These are phyloP conservation scores for Lachnellula willkommii DNA, from an alignment of 2,329 filamentous ascomycete species.

Conservation along the genomic window DNA sequence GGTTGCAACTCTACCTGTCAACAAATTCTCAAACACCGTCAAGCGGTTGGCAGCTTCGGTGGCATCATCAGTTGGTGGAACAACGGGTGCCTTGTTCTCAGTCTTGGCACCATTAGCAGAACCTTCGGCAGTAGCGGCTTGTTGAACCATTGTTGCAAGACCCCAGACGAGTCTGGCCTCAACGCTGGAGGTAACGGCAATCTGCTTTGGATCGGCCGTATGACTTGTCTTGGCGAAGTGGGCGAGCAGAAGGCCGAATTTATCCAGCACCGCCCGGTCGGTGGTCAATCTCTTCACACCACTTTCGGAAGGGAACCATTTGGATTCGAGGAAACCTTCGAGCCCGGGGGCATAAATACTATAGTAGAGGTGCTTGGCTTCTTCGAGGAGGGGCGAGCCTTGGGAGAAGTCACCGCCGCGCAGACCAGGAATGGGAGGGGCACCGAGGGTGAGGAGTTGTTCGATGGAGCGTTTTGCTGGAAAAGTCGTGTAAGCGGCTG, in stretches of 20 bases:
- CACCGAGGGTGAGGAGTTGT: constrained; percentile 62
- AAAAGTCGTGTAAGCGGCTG: constrained; percentile 40
- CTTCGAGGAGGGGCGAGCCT: constrained; percentile 48
- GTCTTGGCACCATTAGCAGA: constrained; percentile 21
- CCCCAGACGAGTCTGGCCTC: constrained; percentile 58
- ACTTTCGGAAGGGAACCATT: constrained; percentile 63
- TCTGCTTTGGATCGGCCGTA: constrained; percentile 44
- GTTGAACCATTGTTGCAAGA: constrained; percentile 42
- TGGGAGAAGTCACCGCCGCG: constrained; percentile 43
- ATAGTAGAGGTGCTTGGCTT: constrained; percentile 67
- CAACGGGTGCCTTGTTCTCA: constrained; percentile 28
- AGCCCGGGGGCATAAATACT: constrained; percentile 72
- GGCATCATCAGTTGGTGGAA: constrained; percentile 53
- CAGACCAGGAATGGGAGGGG: constrained; percentile 49
- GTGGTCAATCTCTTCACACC: constrained; percentile 39
- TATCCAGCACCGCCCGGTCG: constrained; percentile 56
- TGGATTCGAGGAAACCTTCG: constrained; percentile 72
- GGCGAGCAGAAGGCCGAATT: constrained; percentile 61
- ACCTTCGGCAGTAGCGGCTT: constrained; percentile 24
- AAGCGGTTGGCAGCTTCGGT: constrained; percentile 65
- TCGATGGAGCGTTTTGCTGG: constrained; percentile 64
- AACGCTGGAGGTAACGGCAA: constrained; percentile 48
- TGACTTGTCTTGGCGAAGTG: constrained; percentile 45
- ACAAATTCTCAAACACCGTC: constrained; percentile 67
- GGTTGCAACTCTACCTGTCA: constrained; percentile 64